phyloP scores from a whole-genome alignment of 805 yeast genomes.

The Zygoascus tannicola region DNA sequence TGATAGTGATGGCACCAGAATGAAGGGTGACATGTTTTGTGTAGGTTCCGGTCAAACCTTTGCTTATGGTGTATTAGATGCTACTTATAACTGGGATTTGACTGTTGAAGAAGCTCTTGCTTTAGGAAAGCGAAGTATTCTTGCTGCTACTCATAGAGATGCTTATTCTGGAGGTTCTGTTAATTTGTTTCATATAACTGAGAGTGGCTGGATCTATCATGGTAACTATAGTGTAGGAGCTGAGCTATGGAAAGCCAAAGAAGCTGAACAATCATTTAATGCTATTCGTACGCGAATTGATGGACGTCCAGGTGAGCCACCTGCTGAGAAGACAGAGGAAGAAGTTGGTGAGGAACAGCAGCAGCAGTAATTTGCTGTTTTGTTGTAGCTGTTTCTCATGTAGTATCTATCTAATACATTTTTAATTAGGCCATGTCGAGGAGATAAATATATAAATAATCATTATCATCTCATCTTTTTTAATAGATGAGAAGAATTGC shows the following conservation, averaged over 20 bases:
- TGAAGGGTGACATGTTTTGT: constrained; percentile 90
- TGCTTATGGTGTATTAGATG: constrained; percentile 95
- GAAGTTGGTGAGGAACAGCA: too few species aligned
- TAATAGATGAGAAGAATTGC: constrained; percentile 5
- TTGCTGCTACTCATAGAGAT: constrained; percentile 98
- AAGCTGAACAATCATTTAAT: constrained; percentile 78
- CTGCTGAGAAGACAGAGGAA: too few species aligned
- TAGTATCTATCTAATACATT: too few species aligned
- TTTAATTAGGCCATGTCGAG: constrained; percentile 1
- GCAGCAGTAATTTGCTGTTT: too few species aligned
- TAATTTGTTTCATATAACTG: constrained; percentile 86
- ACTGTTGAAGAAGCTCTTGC: constrained; percentile 88
- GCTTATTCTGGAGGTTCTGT: constrained; percentile 97
- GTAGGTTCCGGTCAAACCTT: constrained; percentile 99
- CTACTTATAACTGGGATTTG: constrained; percentile 86
- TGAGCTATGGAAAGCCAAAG: constrained; percentile 85
- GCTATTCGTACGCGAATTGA: constrained; percentile 47
- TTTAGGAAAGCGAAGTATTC: constrained; percentile 87
- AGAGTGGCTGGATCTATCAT: constrained; percentile 89
- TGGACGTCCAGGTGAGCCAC: neutral
- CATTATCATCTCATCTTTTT: neutral
- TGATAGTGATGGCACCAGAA: constrained; percentile 93
- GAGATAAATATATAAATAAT: constrained; percentile 6
- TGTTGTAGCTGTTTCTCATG: too few species aligned
- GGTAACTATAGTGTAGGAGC: constrained; percentile 92